A percentile compares a stretch with the other conserved stretches of the same genome.
phyloP scores from a whole-genome alignment of 148 eudicot genomes.

The Beta vulgaris region DNA sequence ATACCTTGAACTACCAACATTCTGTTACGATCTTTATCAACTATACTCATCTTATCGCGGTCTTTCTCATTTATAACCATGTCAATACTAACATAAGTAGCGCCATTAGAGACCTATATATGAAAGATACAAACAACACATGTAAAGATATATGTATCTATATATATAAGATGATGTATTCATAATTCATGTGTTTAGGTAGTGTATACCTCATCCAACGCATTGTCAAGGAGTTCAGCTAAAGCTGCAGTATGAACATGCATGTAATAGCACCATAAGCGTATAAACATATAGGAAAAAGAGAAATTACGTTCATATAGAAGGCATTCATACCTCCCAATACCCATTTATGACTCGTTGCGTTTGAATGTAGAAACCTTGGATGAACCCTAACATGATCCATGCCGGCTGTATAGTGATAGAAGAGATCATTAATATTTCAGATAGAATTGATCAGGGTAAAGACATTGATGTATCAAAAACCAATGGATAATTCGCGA shows the following conservation, averaged over 20 bases:
- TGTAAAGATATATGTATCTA: too few species aligned
- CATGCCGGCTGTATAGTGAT: conserved; percentile 44
- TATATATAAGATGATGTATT: too few species aligned
- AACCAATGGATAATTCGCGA: too few species aligned
- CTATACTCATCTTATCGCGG: conserved; percentile 31
- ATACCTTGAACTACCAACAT: conserved; percentile 79
- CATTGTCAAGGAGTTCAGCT: conserved; percentile 76
- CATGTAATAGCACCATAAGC: too few species aligned
- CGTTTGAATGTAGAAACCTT: conserved; percentile 74
- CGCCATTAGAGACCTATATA: conserved; percentile 46
- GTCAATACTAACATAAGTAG: conserved; percentile 59
- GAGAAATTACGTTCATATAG: neutral
- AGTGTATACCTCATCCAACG: conserved; percentile 63
- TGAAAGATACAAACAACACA: neutral
- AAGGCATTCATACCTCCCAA: conserved; percentile 62
- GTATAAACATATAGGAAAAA: too few species aligned
- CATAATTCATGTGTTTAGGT: too few species aligned
- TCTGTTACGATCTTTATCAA: conserved; percentile 39
- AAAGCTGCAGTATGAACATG: conserved; percentile 41
- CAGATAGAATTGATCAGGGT: too few species aligned
- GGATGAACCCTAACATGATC: conserved; percentile 78
- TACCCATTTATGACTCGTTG: conserved; percentile 89
- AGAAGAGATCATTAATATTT: neutral
- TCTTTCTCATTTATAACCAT: conserved; percentile 47
- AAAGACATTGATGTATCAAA: neutral